These are phyloP conservation scores for Calocera viscosa DNA, from an alignment of 768 basidiomycete genomes.

Conservation along the genomic window DNA sequence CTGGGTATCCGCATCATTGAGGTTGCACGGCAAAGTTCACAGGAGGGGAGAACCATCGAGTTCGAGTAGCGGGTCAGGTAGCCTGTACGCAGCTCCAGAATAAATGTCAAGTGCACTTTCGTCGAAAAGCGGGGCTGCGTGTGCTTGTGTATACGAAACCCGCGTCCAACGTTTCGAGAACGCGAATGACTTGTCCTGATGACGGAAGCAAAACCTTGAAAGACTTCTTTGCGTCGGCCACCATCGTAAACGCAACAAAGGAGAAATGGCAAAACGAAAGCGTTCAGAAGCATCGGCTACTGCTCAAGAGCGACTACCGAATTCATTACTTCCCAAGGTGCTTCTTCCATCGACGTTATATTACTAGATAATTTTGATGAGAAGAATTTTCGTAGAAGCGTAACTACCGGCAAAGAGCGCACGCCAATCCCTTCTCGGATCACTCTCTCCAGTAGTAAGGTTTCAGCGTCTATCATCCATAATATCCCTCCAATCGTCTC, in stretches of 20 bases:
- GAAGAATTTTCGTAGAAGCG: constrained; percentile 27
- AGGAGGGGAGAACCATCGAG: not conserved
- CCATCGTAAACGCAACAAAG: not conserved
- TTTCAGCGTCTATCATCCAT: not conserved
- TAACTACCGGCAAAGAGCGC: constrained; percentile 38
- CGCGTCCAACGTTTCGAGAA: too few species aligned
- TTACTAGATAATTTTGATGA: not conserved
- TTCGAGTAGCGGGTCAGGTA: too few species aligned
- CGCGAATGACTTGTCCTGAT: too few species aligned
- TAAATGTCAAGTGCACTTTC: too few species aligned
- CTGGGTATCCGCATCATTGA: not conserved
- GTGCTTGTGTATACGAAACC: too few species aligned
- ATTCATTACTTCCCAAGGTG: constrained; percentile 3
- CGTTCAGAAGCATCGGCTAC: not conserved
- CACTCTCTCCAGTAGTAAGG: constrained; percentile 66
- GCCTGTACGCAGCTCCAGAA: too few species aligned
- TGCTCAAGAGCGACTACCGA: not conserved
- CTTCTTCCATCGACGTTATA: not conserved
- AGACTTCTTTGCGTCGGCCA: not conserved
- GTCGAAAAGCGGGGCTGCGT: too few species aligned
- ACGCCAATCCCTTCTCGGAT: constrained; percentile 38
- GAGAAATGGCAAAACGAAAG: not conserved
- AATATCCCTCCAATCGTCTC: not conserved
- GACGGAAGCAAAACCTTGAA: not conserved
- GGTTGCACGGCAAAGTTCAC: not conserved